Evolutionary conservation across 352 stramenopile genomes (phyloP), one percentile per base, ranked within the genome.

Genomic region (Phytopythium cucurbitacearum): DNA sequence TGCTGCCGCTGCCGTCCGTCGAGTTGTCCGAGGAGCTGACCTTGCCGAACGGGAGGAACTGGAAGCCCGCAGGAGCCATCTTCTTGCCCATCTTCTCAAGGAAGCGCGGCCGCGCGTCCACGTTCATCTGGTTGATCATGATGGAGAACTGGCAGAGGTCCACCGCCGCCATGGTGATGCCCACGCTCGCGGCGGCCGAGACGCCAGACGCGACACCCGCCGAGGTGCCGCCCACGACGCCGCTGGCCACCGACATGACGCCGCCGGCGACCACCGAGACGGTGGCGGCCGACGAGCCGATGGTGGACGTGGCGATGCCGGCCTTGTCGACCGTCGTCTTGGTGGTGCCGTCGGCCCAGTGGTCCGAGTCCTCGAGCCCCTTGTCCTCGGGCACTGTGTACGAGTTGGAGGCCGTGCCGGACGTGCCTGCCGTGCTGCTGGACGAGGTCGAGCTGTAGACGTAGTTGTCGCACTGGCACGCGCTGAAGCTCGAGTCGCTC

Each of bases 91-190:
- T 89, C 42, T 89, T 75, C 60, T 89, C 76, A 33, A 91, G 69
- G 51, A 90, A 73, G 1, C 76, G 76, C 21, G 81, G 79, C 34
- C 76, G 80, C 5, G 76, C 79, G 38, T 91, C 77, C 16, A 91
- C 60, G 63, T 91, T 91, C 75, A 91, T 85, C 55, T 91, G 81
- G 65, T 83, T 91, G 34, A 91, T 69, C 81, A 91, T 91, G 51
- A 91, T 75, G 8, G 75, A 75, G 55, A 91, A 91, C 65, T 91
- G 81, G 51, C 81, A 91, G 32, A 91, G 67, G 34, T 91, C 81
- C 36, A 90, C 71, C 0, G 79, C 77, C 16, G 79, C 77, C 60
- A 90, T 77, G 15, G 76, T 82, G 34, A 89, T 73, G 7, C 79
- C 71, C n/a, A 87, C 64, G 59, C 74, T 85, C 15, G 81, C 79